These are phyloP conservation scores for Perkinsus marinus DNA, from an alignment of 169 alveolate genomes.

Conservation along the genomic window DNA sequence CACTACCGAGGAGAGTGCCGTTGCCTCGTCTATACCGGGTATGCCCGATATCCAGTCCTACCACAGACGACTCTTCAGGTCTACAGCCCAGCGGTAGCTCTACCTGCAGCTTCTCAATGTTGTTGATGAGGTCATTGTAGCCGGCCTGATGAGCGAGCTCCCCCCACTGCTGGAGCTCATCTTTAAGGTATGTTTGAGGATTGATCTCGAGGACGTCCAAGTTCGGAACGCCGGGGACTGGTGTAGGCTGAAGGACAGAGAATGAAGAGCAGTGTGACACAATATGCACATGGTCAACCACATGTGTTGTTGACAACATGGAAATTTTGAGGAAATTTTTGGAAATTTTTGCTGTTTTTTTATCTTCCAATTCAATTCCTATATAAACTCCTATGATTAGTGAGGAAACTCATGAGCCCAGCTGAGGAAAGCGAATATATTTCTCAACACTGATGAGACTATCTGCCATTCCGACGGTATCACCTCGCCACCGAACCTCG, in stretches of 20 bases:
- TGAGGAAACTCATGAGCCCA: too few relatives aligned
- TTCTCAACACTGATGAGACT: too few relatives aligned
- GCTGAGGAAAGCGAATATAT: too few relatives aligned
- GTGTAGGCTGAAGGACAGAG: neutral
- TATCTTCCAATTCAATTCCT: too few relatives aligned
- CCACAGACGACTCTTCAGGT: too few relatives aligned
- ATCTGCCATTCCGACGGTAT: neutral
- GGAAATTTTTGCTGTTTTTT: too few relatives aligned
- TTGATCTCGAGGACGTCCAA: constrained; percentile 8
- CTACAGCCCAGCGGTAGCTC: too few relatives aligned
- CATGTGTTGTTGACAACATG: too few relatives aligned
- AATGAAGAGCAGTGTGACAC: too few relatives aligned
- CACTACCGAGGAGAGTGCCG: constrained; percentile 63
- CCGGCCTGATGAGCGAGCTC: neutral
- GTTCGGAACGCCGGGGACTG: neutral
- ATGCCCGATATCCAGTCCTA: constrained; percentile 62
- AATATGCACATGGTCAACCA: too few relatives aligned
- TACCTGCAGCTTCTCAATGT: constrained; percentile 1
- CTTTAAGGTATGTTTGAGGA: neutral
- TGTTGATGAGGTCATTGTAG: neutral
- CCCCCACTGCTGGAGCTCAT: neutral
- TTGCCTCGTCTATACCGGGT: constrained; percentile 86
- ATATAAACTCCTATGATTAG: too few relatives aligned
- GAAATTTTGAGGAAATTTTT: too few relatives aligned
- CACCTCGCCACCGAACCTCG: neutral